Base-by-base conservation (phyloP, 805 yeast species). In the Pachysolen tannophilus region DNA sequence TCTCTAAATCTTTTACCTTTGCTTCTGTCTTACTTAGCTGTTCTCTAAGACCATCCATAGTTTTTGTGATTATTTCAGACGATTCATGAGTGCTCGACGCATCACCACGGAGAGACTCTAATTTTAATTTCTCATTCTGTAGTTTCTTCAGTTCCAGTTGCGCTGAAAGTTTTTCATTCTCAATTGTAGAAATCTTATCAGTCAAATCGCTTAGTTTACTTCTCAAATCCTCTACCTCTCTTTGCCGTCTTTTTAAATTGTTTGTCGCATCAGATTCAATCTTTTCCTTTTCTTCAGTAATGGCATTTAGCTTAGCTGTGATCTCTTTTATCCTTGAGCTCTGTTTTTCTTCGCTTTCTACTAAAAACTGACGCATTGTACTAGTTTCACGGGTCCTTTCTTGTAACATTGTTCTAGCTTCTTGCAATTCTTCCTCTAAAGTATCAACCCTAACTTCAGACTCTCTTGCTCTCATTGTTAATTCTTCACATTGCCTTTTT, bases 401-500 rank as follows among this genome's bases (percentile, higher is more conserved):
- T 49, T 80, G 92, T 3, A 88, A 56, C 55, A 78, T 64, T 21
- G 73, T 69, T 37, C 85, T 70, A 4, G 83, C 63, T 39, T 88
- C 97, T 8, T 70, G 62, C n/a, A 90, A 58, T 49, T 88, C 96
- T 38, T 86, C 95, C 45, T 83, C 87, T 20, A 88, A 53, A 2
- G 75, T 70, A 38, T 82, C 87, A 16, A 73, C 63, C 42, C 73
- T 69, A 35, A 65, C 65, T 28, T 66, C 68, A 2, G 77, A 61
- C 46, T 92, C 97, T 41, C 72, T 71, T 26, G 78, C 58, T 35
- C 82, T 74, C 68, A 82, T 70, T 3, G 67, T 50, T 33, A 82
- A 53, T 47, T 85, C 95, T 34, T 84, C 90, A 40, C 78, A 72
- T 50, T 83, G 86, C 43, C 75, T 78, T 46, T 71, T 78, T 40